Evolutionary conservation across 2,329 filamentous ascomycete genomes (phyloP), one percentile per base, ranked within the genome.

Genomic region (Parafenestella ontariensis): DNA sequence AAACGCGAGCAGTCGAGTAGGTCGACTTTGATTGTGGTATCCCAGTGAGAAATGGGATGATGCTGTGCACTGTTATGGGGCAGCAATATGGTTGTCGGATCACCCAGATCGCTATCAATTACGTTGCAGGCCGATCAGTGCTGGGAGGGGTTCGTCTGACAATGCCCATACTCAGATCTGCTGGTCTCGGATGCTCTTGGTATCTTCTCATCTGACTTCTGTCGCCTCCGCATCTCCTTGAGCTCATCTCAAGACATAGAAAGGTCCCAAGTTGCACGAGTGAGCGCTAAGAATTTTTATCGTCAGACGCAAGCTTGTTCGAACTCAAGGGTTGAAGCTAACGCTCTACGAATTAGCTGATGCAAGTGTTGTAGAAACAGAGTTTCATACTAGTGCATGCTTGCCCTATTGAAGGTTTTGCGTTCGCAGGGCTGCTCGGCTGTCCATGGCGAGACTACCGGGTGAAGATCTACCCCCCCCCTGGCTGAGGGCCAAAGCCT

Each of bases 221-320:
- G 18, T 20, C 49, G 49, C 49, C 53, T 59, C 56, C 56, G 39
- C 52, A 44, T 33, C 13, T 33, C 15, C 24, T 40, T 45, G 28
- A 24, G 28, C 34, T 58, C 40, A 55, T 52, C 52, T 55, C 39
- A 29, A 52, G 46, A 44, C 23, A 23, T 21, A 1, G 17, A 34
- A 9, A n/a, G 7, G 24, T 34, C 34, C 47, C 42, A 55, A 54
- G 45, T 42, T 55, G 33, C 52, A 58, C 52, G 52, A 52, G 52
- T 58, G 55, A 58, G 34, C 33, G 29, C 17, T 24, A 24, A n/a
- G 8, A 43, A 13, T 26, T 11, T n/a, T 33, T 10, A 3, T 13
- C 15, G 15, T 34, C 7, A 24, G 3, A 10, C 20, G 10, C 15
- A 23, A 21, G 15, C 6, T 11, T 23, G 4, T n/a, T 40, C 17